Percentiles rank a stretch among this genome's conserved stretches.
Evolutionary conservation across 305 asterid genomes (phyloP).

Genomic region (Rubia tinctorum): DNA sequence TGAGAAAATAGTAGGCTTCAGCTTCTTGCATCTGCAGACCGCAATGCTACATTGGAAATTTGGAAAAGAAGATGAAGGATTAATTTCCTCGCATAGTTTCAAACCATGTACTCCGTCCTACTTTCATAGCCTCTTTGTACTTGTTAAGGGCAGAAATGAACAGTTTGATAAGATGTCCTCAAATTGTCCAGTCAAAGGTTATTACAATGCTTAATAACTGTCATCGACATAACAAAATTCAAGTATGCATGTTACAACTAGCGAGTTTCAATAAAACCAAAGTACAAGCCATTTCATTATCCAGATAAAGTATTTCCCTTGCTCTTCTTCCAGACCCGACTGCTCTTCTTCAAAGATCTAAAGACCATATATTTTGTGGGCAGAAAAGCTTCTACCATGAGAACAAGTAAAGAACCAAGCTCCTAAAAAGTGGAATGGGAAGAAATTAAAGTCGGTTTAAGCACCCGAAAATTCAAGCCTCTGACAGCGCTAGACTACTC

Average conservation of each 20-base stretch:
- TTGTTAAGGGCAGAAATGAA: conserved; percentile 18
- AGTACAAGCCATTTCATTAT: not conserved
- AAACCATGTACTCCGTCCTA: conserved; percentile 54
- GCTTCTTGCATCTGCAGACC: conserved; percentile 66
- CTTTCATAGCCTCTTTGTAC: conserved; percentile 71
- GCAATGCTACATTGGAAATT: conserved; percentile 48
- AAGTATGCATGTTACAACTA: not conserved
- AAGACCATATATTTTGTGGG: no score
- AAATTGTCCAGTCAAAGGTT: not conserved
- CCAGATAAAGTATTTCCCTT: not conserved
- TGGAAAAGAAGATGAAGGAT: conserved; percentile 72
- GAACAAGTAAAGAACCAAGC: not conserved
- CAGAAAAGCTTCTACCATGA: not conserved
- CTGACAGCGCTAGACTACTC: no score
- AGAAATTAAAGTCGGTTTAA: not conserved
- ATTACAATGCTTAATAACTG: not conserved
- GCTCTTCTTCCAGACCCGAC: not conserved
- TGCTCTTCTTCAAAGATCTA: not conserved
- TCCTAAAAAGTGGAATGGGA: conserved; percentile 3
- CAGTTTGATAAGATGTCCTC: not conserved
- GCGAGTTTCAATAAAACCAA: not conserved
- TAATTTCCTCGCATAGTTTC: conserved; percentile 82
- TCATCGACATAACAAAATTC: not conserved
- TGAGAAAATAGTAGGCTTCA: conserved; percentile 65
- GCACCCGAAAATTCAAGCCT: not conserved